These are phyloP conservation scores for Lactarius indigo DNA, from an alignment of 768 basidiomycete genomes.

Conservation along the genomic window DNA sequence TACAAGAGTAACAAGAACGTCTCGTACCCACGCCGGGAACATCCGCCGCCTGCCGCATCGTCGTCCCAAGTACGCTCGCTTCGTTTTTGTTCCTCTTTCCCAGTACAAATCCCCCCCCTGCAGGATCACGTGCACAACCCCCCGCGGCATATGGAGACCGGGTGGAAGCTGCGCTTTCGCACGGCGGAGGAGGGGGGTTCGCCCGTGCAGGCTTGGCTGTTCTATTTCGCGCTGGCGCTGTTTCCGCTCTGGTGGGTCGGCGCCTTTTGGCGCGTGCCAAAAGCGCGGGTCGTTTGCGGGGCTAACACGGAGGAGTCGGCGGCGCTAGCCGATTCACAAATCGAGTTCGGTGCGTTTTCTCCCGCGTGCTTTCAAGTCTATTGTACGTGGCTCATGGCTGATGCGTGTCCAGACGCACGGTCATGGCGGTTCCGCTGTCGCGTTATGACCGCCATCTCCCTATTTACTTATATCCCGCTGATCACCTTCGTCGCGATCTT, in stretches of 20 bases:
- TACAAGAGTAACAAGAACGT: too few relatives aligned
- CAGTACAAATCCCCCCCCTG: too few relatives aligned
- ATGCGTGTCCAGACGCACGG: conserved; percentile 51
- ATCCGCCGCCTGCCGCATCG: too few relatives aligned
- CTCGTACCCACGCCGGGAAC: too few relatives aligned
- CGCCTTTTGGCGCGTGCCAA: conserved; percentile 52
- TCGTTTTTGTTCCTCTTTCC: too few relatives aligned
- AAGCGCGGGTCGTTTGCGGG: conserved; percentile 60
- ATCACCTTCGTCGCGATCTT: conserved; percentile 71
- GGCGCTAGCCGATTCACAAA: conserved; percentile 72
- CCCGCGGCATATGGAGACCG: conserved; percentile 52
- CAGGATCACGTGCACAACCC: conserved; percentile 75
- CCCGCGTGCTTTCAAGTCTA: background rate
- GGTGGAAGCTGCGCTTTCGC: conserved; percentile 57
- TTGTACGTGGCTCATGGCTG: background rate
- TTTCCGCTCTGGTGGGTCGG: conserved; percentile 66
- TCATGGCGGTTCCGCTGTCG: conserved; percentile 76
- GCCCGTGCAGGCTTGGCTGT: conserved; percentile 71
- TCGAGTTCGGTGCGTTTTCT: conserved; percentile 60
- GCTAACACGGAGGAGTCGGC: conserved; percentile 62
- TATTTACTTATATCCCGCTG: conserved; percentile 77
- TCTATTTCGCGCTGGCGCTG: conserved; percentile 67
- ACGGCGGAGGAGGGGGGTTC: conserved; percentile 49
- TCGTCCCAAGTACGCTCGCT: too few relatives aligned
- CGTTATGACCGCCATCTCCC: conserved; percentile 60